Conservation (phyloP, 2,329 filamentous ascomycete genomes). For the Phaeosphaeriaceae sp. region DNA sequence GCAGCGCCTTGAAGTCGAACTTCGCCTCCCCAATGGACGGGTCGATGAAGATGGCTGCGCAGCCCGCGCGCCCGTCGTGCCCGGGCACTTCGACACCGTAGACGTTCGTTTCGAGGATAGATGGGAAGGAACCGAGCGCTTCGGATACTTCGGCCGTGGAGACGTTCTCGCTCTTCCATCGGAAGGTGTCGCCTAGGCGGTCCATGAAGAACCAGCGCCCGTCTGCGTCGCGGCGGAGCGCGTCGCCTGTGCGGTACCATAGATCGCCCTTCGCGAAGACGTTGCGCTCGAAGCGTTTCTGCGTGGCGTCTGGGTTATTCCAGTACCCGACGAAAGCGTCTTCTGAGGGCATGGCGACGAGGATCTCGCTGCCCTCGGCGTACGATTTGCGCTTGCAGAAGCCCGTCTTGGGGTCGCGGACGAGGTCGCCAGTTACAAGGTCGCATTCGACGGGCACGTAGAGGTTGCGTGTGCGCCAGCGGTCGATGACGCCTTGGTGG, state of each 20-base stretch:
- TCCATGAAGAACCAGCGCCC: constrained; percentile 59
- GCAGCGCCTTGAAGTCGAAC: constrained; percentile 63
- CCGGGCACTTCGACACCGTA: constrained; percentile 58
- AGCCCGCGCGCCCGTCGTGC: constrained; percentile 60
- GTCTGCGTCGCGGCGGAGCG: constrained; percentile 52
- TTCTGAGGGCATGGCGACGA: constrained; percentile 67
- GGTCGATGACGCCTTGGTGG: constrained; percentile 70
- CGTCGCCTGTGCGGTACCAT: constrained; percentile 58
- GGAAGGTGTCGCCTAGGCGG: constrained; percentile 57
- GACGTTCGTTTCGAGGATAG: constrained; percentile 56
- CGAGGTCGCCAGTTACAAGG: constrained; percentile 70
- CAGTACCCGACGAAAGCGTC: constrained; percentile 73
- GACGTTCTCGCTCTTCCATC: constrained; percentile 60
- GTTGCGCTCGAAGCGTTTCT: constrained; percentile 59
- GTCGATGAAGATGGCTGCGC: constrained; percentile 66
- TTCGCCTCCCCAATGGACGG: constrained; percentile 49
- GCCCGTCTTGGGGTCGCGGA: constrained; percentile 70
- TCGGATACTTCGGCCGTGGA: constrained; percentile 57
- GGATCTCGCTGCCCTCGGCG: constrained; percentile 75
- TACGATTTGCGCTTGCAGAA: constrained; percentile 70
- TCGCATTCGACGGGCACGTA: constrained; percentile 74
- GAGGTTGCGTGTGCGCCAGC: constrained; percentile 60
- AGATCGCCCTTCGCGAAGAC: constrained; percentile 58
- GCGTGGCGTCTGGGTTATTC: constrained; percentile 70
- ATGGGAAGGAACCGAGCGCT: constrained; percentile 53